phyloP scores from a whole-genome alignment of 2,329 filamentous ascomycete species.

The Aspergillus sclerotialis region DNA sequence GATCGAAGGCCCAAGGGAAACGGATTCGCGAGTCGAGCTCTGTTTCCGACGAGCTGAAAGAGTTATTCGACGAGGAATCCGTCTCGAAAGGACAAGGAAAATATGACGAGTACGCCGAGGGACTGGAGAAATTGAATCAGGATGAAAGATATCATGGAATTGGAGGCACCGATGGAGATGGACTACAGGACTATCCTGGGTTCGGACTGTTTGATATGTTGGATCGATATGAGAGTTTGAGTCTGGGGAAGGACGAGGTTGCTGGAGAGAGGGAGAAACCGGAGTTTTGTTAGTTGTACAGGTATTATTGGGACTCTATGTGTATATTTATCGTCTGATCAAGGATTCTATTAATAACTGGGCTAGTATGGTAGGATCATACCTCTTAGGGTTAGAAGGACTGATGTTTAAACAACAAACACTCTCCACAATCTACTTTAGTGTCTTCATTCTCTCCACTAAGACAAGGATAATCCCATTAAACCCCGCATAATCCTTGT shows the following conservation, averaged over 20 bases:
- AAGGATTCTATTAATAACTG: too few relatives aligned
- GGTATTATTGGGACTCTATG: slow-evolving; percentile 1
- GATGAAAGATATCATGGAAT: slow-evolving; percentile 26
- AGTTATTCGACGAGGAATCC: slow-evolving; percentile 23
- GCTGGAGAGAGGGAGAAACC: slow-evolving; percentile 13
- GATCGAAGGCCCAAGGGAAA: slow-evolving; percentile 23
- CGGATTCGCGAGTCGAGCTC: slow-evolving; percentile 15
- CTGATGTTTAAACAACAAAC: too few relatives aligned
- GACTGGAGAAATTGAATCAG: slow-evolving; percentile 26
- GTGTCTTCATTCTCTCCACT: too few relatives aligned
- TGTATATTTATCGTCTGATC: neutral
- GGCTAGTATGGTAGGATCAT: too few relatives aligned
- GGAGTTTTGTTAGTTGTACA: slow-evolving; percentile 4
- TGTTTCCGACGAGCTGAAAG: slow-evolving; percentile 25
- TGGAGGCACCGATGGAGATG: slow-evolving; percentile 5
- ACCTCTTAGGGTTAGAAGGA: too few relatives aligned
- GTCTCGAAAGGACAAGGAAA: slow-evolving; percentile 8
- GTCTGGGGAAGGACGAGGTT: slow-evolving; percentile 28
- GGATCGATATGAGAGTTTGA: slow-evolving; percentile 32
- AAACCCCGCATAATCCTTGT: too few relatives aligned
- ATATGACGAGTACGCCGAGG: slow-evolving; percentile 27
- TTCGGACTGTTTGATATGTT: slow-evolving; percentile 30
- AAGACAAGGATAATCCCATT: too few relatives aligned
- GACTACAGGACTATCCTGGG: slow-evolving; percentile 20
- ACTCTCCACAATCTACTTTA: too few relatives aligned